Percentiles rank a stretch among this genome's conserved stretches.
These are phyloP conservation scores for Hippophae tibetana DNA, from an alignment of 306 rosid species.

Conservation along the genomic window DNA sequence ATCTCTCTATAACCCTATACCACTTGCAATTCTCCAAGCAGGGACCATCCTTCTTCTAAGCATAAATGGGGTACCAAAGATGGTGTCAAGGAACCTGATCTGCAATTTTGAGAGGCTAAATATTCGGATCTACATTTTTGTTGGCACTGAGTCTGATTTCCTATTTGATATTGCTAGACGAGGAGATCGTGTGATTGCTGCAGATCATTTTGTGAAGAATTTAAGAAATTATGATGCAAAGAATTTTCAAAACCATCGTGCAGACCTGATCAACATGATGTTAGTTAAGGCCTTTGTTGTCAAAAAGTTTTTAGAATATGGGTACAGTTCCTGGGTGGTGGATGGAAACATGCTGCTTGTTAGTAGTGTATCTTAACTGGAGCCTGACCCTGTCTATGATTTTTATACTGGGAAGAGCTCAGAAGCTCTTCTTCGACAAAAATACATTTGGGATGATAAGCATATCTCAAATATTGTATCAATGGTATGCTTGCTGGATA, in stretches of 20 bases:
- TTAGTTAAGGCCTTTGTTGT: constrained; percentile 41
- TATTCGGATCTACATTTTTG: constrained; percentile 48
- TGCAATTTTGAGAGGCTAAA: constrained; percentile 80
- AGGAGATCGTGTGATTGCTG: constrained; percentile 61
- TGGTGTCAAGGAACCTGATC: constrained; percentile 46
- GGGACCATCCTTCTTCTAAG: constrained; percentile 39
- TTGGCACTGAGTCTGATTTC: constrained; percentile 55
- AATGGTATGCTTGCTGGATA: constrained; percentile 29
- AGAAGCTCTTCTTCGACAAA: constrained; percentile 39
- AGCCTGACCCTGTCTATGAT: constrained; percentile 26
- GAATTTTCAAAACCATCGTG: constrained; percentile 22
- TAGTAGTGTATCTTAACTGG: constrained; percentile 27
- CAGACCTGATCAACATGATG: constrained; percentile 33
- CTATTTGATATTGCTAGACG: constrained; percentile 66
- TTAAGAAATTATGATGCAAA: constrained; percentile 32
- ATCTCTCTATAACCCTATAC: too few species aligned
- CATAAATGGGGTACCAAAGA: constrained; percentile 42
- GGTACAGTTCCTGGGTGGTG: constrained; percentile 46
- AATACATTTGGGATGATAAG: constrained; percentile 35
- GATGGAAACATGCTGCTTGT: constrained; percentile 55
- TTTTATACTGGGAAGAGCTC: constrained; percentile 36
- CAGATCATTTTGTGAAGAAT: constrained; percentile 43
- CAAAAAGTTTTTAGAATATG: constrained; percentile 45
- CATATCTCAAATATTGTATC: constrained; percentile 28
- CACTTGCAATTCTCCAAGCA: too few species aligned